Conservation (phyloP, 768 basidiomycete species). For the Leccinum obscurum region DNA sequence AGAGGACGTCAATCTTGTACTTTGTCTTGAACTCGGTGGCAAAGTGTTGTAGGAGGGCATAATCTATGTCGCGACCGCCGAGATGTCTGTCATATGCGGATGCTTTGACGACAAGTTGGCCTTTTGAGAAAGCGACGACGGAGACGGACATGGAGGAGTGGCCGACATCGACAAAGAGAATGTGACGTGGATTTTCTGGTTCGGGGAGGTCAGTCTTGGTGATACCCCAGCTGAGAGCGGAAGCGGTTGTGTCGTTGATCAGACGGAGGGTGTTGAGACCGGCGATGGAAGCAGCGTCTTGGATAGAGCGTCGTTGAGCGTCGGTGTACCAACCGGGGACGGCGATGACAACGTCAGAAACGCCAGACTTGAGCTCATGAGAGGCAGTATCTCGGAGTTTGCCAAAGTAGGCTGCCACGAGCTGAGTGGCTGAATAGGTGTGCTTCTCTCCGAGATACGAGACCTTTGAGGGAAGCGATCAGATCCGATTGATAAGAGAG, state of each 20-base stretch:
- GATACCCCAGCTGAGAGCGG: slow-evolving; percentile 97
- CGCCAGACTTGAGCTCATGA: slow-evolving; percentile 79
- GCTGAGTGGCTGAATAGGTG: slow-evolving; percentile 84
- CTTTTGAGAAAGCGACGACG: slow-evolving; percentile 92
- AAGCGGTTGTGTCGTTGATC: slow-evolving; percentile 96
- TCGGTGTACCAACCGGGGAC: slow-evolving; percentile 98
- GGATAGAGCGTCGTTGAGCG: slow-evolving; percentile 82
- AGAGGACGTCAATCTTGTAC: slow-evolving; percentile 96
- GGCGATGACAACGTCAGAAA: slow-evolving; percentile 93
- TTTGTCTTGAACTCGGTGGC: slow-evolving; percentile 91
- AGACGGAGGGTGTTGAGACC: slow-evolving; percentile 89
- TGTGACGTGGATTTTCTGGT: slow-evolving; percentile 75
- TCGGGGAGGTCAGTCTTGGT: slow-evolving; percentile 96
- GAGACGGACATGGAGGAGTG: slow-evolving; percentile 88
- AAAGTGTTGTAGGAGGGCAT: slow-evolving; percentile 86
- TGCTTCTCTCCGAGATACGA: slow-evolving; percentile 82
- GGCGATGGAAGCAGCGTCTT: slow-evolving; percentile 88
- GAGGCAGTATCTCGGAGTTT: slow-evolving; percentile 88
- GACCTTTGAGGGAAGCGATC: slow-evolving; percentile 52
- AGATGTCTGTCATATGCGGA: slow-evolving; percentile 92
- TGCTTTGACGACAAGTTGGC: slow-evolving; percentile 81
- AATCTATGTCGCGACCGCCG: slow-evolving; percentile 96
- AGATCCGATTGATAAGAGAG: slow-evolving; percentile 12
- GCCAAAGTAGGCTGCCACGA: slow-evolving; percentile 87
- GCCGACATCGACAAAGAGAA: slow-evolving; percentile 94